Base-by-base conservation (phyloP, 1,139 yeast species). In the Candida sp. region DNA sequence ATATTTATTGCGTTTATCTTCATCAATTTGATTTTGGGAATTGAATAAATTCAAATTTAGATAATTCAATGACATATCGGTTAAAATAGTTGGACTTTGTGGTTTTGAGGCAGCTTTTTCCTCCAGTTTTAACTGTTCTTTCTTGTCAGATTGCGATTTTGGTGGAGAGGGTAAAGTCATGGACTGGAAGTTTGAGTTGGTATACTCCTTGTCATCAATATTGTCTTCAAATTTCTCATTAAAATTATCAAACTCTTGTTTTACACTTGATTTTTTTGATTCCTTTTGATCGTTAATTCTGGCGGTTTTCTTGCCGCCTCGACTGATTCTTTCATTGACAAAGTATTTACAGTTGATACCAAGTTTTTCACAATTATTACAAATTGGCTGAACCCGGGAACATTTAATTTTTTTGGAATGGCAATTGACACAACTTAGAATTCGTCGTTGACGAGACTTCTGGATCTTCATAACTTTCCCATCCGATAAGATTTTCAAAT, bases 331-430 rank as follows among this genome's bases (percentile, higher is more conserved):
- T 51, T 79, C 82, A 54, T 81, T 81, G 43, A 75, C 72, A 49
- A 79, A 81, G 55, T 80, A 81, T 49, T 72, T 72, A 60, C 86
- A 81, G 34, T 67, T 68, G 23, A 68, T 50, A 2, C 68, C 69
- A 21, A 68, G 46, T 45, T 69, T 70, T 50, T 70, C 60, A 57
- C 86, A 81, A 56, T 76, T 78, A 44, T 63, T 63, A 53, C 86
- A 81, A 4, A 63, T 56, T 6, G 77, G 77, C 23, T 61, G 68
- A 11, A 66, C 75, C 45, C 85, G 63, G 2, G 81, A 73, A 53
- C 86, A 81, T 54, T 79, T 79, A 51, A 80, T 79, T 58, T 81
- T 81, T 45, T 82, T 71, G 43, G 81, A 78, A 56, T 81, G 86
- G 49, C 86, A 81, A 37, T 81, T 74, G 11, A 81, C 78, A 60